These are phyloP conservation scores for Solanum chacoense DNA, from an alignment of 305 asterid genomes.

Conservation along the genomic window DNA sequence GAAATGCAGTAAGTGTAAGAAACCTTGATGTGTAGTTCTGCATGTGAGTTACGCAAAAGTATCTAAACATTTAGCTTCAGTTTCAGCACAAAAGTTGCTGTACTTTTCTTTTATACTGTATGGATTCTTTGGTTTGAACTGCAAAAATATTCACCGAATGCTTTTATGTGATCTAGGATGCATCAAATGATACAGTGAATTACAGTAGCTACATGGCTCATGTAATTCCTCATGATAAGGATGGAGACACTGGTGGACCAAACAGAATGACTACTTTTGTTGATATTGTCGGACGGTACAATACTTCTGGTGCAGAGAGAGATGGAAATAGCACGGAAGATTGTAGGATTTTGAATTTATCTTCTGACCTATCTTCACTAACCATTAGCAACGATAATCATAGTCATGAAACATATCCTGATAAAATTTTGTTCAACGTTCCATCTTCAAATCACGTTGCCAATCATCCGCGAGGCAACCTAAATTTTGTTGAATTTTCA, in stretches of 20 bases:
- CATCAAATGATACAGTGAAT: conserved; percentile 22
- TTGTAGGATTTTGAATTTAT: conserved; percentile 30
- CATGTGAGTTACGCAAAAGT: background rate
- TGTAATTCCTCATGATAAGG: conserved; percentile 30
- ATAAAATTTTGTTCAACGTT: conserved; percentile 19
- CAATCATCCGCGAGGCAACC: conserved; percentile 19
- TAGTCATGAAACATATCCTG: conserved; percentile 25
- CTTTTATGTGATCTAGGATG: conserved; percentile 12
- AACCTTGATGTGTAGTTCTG: conserved; percentile 1
- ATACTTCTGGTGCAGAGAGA: conserved; percentile 37
- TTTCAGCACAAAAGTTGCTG: background rate
- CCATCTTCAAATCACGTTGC: conserved; percentile 29
- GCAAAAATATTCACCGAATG: background rate
- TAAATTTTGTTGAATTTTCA: conserved; percentile 20
- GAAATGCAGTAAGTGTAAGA: conserved; percentile 51
- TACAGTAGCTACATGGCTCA: conserved; percentile 19
- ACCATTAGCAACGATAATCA: conserved; percentile 29
- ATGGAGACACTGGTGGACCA: conserved; percentile 35
- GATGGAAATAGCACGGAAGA: conserved; percentile 44
- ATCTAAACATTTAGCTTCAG: background rate
- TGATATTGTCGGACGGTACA: conserved; percentile 71
- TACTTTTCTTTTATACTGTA: background rate
- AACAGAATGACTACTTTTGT: conserved; percentile 60
- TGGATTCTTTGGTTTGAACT: background rate
- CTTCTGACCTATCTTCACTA: conserved; percentile 43